These are phyloP conservation scores for Mucor velutinosus DNA, from an alignment of 371 early-diverging fungal species.

Conservation along the genomic window DNA sequence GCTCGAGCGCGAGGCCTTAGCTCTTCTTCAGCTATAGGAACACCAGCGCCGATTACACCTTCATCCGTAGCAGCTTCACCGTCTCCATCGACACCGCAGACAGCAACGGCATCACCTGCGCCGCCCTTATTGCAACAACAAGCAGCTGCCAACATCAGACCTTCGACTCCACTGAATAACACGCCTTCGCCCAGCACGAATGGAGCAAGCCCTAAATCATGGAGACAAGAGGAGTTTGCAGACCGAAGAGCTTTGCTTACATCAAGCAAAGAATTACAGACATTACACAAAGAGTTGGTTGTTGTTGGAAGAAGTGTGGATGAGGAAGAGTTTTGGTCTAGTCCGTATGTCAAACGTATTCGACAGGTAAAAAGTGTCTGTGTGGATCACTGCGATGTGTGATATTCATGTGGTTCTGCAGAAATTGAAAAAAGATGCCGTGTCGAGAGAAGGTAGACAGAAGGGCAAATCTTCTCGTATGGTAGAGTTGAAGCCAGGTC, in stretches of 20 bases:
- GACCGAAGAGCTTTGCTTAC: constrained; percentile 65
- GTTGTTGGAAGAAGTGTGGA: constrained; percentile 66
- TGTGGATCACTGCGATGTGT: not conserved
- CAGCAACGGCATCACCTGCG: constrained; percentile 3
- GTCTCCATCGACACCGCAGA: constrained; percentile 9
- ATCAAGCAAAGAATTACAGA: constrained; percentile 69
- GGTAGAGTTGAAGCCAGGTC: constrained; percentile 78
- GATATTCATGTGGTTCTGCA: constrained; percentile 10
- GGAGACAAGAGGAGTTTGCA: constrained; percentile 59
- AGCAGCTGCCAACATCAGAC: not conserved
- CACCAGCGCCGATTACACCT: constrained; percentile 26
- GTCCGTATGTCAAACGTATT: constrained; percentile 63
- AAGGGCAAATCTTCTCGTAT: constrained; percentile 86
- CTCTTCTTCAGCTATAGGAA: constrained; percentile 2
- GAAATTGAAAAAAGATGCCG: constrained; percentile 76
- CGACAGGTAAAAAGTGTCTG: constrained; percentile 27
- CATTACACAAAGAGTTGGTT: constrained; percentile 82
- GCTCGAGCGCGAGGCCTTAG: constrained; percentile 39
- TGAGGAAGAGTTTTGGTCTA: constrained; percentile 94
- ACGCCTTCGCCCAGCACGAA: constrained; percentile 18
- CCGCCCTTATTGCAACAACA: constrained; percentile 11
- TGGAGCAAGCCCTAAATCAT: constrained; percentile 21
- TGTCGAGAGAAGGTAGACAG: constrained; percentile 68
- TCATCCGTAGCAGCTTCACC: constrained; percentile 13
- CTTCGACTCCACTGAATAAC: not conserved